These are phyloP conservation scores for Boletus reticulatus DNA, from an alignment of 768 basidiomycete genomes.

Conservation along the genomic window DNA sequence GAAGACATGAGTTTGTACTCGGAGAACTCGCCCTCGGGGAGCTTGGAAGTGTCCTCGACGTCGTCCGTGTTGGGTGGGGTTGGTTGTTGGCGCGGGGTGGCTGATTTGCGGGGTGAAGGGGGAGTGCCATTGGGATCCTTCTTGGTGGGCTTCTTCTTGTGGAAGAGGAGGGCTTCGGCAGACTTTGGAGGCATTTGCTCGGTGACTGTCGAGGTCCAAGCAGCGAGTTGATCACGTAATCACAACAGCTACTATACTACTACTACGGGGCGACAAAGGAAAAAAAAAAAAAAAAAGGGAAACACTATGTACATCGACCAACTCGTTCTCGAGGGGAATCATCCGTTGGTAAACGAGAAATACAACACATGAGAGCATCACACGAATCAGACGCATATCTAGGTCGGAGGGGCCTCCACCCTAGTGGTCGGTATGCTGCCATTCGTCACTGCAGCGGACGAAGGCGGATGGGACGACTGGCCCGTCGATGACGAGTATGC, in stretches of 20 bases:
- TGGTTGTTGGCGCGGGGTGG: conserved; percentile 39
- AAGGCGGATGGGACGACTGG: conserved; percentile 28
- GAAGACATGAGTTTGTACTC: conserved; percentile 82
- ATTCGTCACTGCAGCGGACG: conserved; percentile 38
- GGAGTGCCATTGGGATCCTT: conserved; percentile 20
- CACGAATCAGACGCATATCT: conserved; percentile 16
- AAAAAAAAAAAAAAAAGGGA: conserved; percentile 4
- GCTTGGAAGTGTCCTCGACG: conserved; percentile 49
- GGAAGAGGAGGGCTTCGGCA: conserved; percentile 57
- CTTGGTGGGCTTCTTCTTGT: conserved; percentile 54
- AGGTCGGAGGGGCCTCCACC: conserved; percentile 43
- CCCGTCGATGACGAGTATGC: conserved; percentile 44
- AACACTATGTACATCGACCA: conserved; percentile 31
- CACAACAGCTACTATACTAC: neutral
- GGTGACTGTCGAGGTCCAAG: neutral
- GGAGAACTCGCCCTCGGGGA: conserved; percentile 66
- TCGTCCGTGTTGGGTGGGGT: conserved; percentile 41
- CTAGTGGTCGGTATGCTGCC: conserved; percentile 37
- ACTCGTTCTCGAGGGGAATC: conserved; percentile 17
- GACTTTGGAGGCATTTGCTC: conserved; percentile 28
- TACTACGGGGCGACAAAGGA: neutral
- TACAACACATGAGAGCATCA: conserved; percentile 14
- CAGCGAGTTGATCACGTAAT: conserved; percentile 26
- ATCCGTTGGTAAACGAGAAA: conserved; percentile 26
- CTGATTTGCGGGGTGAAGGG: conserved; percentile 36